A percentile compares a stretch with the other conserved stretches of the same genome.
Conservation (phyloP, 495 filamentous ascomycete species). For the Penicillium subrubescens region DNA sequence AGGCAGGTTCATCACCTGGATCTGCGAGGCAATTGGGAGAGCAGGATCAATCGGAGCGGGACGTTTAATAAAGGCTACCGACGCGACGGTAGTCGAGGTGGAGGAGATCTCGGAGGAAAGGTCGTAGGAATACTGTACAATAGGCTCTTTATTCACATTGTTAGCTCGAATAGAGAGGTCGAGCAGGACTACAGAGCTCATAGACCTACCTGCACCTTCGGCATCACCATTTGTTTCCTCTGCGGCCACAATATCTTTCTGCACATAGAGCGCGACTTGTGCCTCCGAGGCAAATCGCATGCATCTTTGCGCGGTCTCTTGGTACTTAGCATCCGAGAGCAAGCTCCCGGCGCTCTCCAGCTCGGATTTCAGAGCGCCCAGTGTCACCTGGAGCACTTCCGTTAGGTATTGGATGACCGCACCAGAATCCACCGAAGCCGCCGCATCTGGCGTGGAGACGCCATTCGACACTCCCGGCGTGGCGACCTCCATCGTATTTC, state of each 20-base stretch:
- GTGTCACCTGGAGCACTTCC: constrained; percentile 75
- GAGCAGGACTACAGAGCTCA: not conserved
- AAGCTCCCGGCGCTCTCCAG: constrained; percentile 79
- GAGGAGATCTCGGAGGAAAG: constrained; percentile 80
- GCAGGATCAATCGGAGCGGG: constrained; percentile 80
- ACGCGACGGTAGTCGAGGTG: constrained; percentile 75
- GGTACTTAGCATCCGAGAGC: constrained; percentile 67
- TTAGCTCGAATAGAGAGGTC: constrained; percentile 5
- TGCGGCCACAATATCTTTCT: constrained; percentile 72
- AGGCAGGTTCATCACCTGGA: constrained; percentile 90
- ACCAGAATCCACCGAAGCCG: constrained; percentile 56
- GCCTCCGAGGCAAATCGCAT: constrained; percentile 85
- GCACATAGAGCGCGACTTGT: constrained; percentile 85
- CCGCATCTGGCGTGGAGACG: constrained; percentile 40
- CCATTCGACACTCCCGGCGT: constrained; percentile 50
- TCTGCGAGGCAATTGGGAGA: constrained; percentile 77
- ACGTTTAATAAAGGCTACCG: constrained; percentile 86
- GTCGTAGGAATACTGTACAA: constrained; percentile 65
- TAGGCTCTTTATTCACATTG: constrained; percentile 22
- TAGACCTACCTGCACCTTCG: constrained; percentile 46
- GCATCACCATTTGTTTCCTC: constrained; percentile 53
- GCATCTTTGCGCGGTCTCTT: constrained; percentile 84
- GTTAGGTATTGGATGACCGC: constrained; percentile 76
- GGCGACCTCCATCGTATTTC: constrained; percentile 53
- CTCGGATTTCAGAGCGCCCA: constrained; percentile 81